These are phyloP conservation scores for Scedosporium dehoogii DNA, from an alignment of 2,329 filamentous ascomycete species.

Conservation along the genomic window DNA sequence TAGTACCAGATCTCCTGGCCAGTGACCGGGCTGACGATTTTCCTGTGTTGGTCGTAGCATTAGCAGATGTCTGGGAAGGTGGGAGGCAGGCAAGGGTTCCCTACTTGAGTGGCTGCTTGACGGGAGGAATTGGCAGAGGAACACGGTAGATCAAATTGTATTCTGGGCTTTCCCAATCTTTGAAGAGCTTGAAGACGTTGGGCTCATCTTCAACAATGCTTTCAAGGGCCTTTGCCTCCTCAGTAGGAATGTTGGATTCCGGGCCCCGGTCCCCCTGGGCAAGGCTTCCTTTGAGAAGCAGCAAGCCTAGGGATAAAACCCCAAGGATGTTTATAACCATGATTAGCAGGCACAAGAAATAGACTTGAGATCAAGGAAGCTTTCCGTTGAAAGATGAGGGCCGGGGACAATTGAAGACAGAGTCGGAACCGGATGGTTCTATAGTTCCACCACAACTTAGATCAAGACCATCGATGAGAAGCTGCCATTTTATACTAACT, in stretches of 20 bases:
- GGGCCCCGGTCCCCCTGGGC: not conserved
- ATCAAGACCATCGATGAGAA: not conserved
- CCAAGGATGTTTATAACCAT: not conserved
- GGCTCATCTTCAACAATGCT: conserved; percentile 1
- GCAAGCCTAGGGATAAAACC: not conserved
- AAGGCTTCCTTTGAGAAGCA: not conserved
- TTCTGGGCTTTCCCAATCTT: conserved; percentile 11
- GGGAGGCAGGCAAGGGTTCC: conserved; percentile 8
- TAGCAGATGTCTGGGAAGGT: not conserved
- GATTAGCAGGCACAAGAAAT: not conserved
- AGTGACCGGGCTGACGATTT: conserved; percentile 24
- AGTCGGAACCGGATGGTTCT: too few relatives aligned
- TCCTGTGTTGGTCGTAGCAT: conserved; percentile 10
- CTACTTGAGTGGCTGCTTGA: conserved; percentile 30
- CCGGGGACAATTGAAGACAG: not conserved
- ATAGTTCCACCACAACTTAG: not conserved
- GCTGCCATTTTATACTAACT: not conserved
- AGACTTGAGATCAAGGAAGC: not conserved
- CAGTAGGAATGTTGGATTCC: not conserved
- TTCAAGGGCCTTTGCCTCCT: not conserved
- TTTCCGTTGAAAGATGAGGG: not conserved
- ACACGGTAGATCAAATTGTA: conserved; percentile 9
- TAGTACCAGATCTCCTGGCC: conserved; percentile 25
- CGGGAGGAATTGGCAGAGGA: conserved; percentile 33
- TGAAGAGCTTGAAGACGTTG: not conserved